phyloP scores from a whole-genome alignment of 179 eudicot genomes.

The Sideroxylon spinosum region DNA sequence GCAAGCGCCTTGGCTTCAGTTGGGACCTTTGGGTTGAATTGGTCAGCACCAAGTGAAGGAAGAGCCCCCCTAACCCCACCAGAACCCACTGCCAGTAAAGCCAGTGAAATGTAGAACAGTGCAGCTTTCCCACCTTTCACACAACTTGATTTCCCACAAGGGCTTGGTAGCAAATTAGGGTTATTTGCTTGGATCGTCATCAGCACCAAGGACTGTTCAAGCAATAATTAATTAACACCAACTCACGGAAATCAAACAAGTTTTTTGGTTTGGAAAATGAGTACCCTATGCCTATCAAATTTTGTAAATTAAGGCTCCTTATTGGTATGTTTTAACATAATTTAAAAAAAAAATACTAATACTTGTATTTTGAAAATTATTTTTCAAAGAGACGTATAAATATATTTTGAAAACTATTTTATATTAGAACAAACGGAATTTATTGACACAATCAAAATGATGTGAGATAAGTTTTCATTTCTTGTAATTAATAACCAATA shows the following conservation, averaged over 20 bases:
- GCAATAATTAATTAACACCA: not conserved
- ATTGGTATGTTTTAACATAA: too few species aligned
- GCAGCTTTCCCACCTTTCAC: conserved; percentile 28
- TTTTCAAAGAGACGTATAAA: too few species aligned
- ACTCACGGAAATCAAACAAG: not conserved
- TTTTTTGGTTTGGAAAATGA: too few species aligned
- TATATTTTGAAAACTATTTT: too few species aligned
- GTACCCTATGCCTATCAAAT: too few species aligned
- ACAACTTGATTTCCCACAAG: conserved; percentile 31
- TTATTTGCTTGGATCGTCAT: conserved; percentile 45
- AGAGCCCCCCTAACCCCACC: conserved; percentile 46
- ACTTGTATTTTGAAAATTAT: too few species aligned
- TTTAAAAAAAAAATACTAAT: too few species aligned
- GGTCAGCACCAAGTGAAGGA: conserved; percentile 44
- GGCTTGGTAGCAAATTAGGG: conserved; percentile 24
- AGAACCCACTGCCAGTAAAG: conserved; percentile 37
- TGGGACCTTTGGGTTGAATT: conserved; percentile 35
- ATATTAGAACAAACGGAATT: too few species aligned
- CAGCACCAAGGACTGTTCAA: conserved; percentile 30
- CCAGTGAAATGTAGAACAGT: conserved; percentile 35
- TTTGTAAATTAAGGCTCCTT: too few species aligned
- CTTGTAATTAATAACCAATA: too few species aligned
- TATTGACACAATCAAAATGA: too few species aligned
- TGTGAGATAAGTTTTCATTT: too few species aligned
- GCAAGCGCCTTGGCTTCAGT: conserved; percentile 36